Evolutionary conservation across 352 stramenopile genomes (phyloP).

Genomic region (Pseudoperonospora humuli): DNA sequence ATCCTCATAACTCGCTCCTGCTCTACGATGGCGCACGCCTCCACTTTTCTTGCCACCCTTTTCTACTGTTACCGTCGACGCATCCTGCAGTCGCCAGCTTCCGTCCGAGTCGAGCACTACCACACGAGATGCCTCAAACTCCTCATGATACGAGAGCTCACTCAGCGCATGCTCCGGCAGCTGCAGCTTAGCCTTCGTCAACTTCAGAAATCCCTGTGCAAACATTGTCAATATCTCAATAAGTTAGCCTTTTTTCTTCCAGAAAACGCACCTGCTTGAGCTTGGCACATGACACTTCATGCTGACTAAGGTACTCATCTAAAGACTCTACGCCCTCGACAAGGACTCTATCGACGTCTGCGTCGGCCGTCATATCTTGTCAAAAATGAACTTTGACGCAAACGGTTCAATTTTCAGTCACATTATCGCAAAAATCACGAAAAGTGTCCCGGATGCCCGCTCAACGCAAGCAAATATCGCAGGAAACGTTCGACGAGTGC

Average conservation of each 20-base stretch:
- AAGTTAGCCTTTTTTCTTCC: neutral
- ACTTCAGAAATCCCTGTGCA: constrained; percentile 61
- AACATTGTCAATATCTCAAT: constrained; percentile 4
- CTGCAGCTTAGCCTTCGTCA: constrained; percentile 46
- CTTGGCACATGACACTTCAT: constrained; percentile 35
- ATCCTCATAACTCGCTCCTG: constrained; percentile 3
- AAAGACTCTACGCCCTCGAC: constrained; percentile 33
- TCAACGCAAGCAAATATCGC: constrained; percentile 64
- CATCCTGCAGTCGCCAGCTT: constrained; percentile 18
- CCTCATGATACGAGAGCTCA: constrained; percentile 56
- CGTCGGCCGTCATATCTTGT: constrained; percentile 7
- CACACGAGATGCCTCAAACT: constrained; percentile 37
- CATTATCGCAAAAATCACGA: neutral
- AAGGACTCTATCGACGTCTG: constrained; percentile 31
- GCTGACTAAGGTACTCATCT: constrained; percentile 45
- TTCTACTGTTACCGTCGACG: neutral
- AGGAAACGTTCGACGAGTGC: constrained; percentile 87
- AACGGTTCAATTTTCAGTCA: neutral
- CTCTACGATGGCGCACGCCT: constrained; percentile 12
- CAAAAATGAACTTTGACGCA: neutral
- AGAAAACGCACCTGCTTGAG: constrained; percentile 46
- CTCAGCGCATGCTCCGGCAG: constrained; percentile 41
- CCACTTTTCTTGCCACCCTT: neutral
- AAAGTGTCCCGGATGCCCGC: constrained; percentile 17
- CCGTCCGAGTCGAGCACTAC: constrained; percentile 10